Evolutionary conservation across 176 grass and related monocot genomes (phyloP), one percentile per base, ranked within the genome.

Genomic region (Raddia guianensis): DNA sequence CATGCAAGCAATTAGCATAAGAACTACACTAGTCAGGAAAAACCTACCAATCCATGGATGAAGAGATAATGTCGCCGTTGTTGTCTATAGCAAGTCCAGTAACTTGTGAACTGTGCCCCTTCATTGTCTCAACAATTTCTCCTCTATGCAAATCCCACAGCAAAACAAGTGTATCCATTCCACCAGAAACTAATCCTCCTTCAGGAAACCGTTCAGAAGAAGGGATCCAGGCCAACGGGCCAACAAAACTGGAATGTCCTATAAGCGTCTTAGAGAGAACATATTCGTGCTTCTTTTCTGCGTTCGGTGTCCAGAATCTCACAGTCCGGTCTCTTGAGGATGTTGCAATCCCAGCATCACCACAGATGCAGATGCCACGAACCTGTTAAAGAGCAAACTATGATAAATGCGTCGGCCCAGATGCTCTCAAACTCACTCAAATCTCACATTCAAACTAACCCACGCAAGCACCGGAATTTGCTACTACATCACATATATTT

Each of bases 61-160:
- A 98, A 60, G 96, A 98, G 49, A 98, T 93, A 15, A 95, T 89
- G 64, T 98, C 96, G 5, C 96, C 90, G 12, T 95, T 98, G 74
- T 89, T 80, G 75, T 98, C 92, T 12, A 98, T 50, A 73, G 84
- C 84, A 32, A 98, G 87, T 46, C 96, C 88, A 68, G 96, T 98
- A 55, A 98, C 88, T 86, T 98, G 96, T 63, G 89, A 95, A 78
- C 80, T 63, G 52, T 98, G 92, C 1, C 96, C 96, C 72, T 59
- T 95, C 96, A 98, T 88, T 63, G 71, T 98, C 72, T 91, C 84
- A 13, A 52, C 76, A 35, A 90, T 63, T 79, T 93, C 92, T 82
- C 90, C 96, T 65, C 33, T 98, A 0, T 16, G 74, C 77, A 95
- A 55, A 81, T 95, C 90, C 90, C 92, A 98, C 27, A 93, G 66